Evolutionary conservation across 2,329 filamentous ascomycete genomes (phyloP), one percentile per base, ranked within the genome.

Genomic region (Pseudocercospora fuligena): DNA sequence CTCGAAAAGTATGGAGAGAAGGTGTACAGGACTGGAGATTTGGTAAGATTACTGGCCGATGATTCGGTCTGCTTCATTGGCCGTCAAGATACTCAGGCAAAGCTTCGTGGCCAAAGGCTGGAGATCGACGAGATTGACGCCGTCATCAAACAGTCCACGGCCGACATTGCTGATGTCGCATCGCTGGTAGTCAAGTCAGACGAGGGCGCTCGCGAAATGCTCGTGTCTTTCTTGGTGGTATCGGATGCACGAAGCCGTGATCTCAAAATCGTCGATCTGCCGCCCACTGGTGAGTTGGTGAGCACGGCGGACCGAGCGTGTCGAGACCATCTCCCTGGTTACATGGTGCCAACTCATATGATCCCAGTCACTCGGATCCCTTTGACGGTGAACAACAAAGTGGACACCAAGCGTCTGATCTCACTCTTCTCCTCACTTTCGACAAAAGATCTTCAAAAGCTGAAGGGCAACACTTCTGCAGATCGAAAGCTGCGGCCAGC

Each of bases 41-140:
- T 97, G 0, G 94, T 97, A 1, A 86, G 94, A 5, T 84, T 97
- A 16, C 80, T 97, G 7, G 85, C 93, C 61, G 91, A 97, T 76
- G 89, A 88, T 0, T 92, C 90, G 51, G 94, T 97, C 70, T 91
- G 94, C 64, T 97, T 97, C 75, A 83, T 96, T 1, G 94, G 94
- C 2, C 88, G 94, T 14, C 91, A 90, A 5, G 94, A 98, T 75
- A 93, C 97, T 63, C 94, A 98, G 78, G 90, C 97, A 69, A 98
- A 98, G 77, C 85, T 97, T 2, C 88, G 94, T 11, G 94, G 94
- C 0, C 94, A 97, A 77, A 86, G 94, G 14, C 85, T 98, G 0
- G 94, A 98, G 74, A 90, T 97, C 67, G 92, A 90, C 0, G 94
- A 98, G 80, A 97, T 97, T 78, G 95, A 97, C 72, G 89, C 94